Conservation (phyloP, 495 filamentous ascomycete species). For the Cryomyces minteri region DNA sequence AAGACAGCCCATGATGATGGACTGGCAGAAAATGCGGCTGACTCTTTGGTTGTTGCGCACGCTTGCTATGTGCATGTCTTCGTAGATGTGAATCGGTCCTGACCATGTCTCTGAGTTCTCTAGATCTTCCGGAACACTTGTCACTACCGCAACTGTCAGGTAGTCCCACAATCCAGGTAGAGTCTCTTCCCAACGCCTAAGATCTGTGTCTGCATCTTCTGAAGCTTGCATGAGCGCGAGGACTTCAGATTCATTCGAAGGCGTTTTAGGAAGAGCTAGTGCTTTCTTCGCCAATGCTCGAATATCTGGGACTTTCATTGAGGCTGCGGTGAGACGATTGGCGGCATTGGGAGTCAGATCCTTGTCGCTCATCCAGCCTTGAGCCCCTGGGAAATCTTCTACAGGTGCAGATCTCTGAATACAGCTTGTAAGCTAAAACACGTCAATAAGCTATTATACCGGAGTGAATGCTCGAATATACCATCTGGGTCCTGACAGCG, state of each 20-base stretch:
- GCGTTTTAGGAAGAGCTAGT: constrained; percentile 1
- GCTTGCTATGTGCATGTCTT: constrained; percentile 13
- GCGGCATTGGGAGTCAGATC: constrained; percentile 12
- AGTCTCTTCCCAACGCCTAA: constrained; percentile 11
- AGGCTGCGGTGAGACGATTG: constrained; percentile 14
- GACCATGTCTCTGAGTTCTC: constrained; percentile 7
- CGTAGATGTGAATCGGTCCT: constrained; percentile 14
- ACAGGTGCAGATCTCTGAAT: constrained; percentile 14
- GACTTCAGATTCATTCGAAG: constrained; percentile 1
- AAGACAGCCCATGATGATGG: constrained; percentile 10
- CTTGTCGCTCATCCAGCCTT: constrained; percentile 11
- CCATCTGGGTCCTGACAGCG: constrained; percentile 17
- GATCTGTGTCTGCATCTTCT: constrained; percentile 10
- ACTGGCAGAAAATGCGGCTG: constrained; percentile 16
- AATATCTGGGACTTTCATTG: constrained; percentile 13
- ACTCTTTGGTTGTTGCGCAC: constrained; percentile 17
- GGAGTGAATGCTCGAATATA: constrained; percentile 1
- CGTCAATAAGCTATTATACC: neutral
- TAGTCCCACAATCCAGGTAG: constrained; percentile 11
- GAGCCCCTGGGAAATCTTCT: constrained; percentile 9
- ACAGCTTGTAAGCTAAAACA: constrained; percentile 12
- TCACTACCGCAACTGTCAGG: constrained; percentile 1
- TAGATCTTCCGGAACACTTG: constrained; percentile 8
- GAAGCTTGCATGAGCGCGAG: constrained; percentile 8
- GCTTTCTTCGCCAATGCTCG: constrained; percentile 5